phyloP scores from a whole-genome alignment of 2,329 filamentous ascomycete species.

The Monosporascus cannonballus region DNA sequence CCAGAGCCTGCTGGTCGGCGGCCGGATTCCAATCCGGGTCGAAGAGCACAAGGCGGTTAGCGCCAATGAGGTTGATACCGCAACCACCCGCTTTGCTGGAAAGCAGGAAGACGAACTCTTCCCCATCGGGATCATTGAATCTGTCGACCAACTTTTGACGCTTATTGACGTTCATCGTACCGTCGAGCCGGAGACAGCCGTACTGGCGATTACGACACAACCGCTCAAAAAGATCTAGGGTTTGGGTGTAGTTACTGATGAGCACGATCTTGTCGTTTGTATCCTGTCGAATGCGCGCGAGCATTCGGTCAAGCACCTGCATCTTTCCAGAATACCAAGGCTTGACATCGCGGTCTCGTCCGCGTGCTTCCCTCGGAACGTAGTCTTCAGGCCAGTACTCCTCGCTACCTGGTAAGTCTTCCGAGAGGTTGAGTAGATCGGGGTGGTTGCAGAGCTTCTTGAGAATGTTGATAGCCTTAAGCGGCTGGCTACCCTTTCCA shows the following conservation, averaged over 20 bases:
- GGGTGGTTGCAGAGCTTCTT: conserved; percentile 99
- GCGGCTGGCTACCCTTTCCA: conserved; percentile 89
- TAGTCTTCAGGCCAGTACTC: conserved; percentile 78
- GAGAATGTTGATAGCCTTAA: conserved; percentile 93
- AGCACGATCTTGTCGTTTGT: conserved; percentile 99
- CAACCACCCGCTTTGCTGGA: conserved; percentile 96
- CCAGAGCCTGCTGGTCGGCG: conserved; percentile 92
- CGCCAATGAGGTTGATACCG: conserved; percentile 76
- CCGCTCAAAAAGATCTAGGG: conserved; percentile 87
- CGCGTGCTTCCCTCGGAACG: conserved; percentile 78
- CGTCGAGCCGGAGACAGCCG: conserved; percentile 82
- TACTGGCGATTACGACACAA: conserved; percentile 82
- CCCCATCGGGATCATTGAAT: conserved; percentile 88
- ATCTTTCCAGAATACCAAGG: conserved; percentile 98
- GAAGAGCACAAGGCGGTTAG: conserved; percentile 80
- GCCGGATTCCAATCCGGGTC: conserved; percentile 98
- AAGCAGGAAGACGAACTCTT: conserved; percentile 91
- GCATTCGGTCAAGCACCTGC: conserved; percentile 96
- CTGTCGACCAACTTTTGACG: conserved; percentile 95
- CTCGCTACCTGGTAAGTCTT: conserved; percentile 84
- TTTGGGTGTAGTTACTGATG: conserved; percentile 97
- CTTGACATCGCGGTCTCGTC: conserved; percentile 86
- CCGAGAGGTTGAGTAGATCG: conserved; percentile 76
- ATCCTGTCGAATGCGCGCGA: conserved; percentile 88
- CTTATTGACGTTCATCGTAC: conserved; percentile 97